phyloP scores from a whole-genome alignment of 176 grass and related monocot species.

The Cenchrus americanus region DNA sequence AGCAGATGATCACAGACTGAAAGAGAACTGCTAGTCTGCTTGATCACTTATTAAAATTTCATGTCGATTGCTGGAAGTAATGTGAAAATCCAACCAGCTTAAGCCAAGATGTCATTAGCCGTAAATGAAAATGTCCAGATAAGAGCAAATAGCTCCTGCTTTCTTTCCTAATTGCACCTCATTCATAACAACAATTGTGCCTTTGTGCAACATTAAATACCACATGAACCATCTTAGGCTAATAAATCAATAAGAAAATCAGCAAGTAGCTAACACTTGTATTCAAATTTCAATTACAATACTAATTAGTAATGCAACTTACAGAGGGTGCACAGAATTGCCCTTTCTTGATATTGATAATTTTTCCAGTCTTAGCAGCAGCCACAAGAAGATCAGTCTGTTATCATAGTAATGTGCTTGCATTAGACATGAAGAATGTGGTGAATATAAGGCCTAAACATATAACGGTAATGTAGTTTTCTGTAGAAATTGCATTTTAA shows the following conservation, averaged over 20 bases:
- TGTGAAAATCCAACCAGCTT: constrained; percentile 6
- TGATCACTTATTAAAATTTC: background rate
- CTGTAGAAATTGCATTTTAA: background rate
- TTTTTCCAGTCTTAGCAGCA: constrained; percentile 90
- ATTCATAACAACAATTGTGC: constrained; percentile 23
- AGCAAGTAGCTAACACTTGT: background rate
- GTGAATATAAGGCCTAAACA: constrained; percentile 23
- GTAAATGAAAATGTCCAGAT: background rate
- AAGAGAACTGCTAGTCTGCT: constrained; percentile 8
- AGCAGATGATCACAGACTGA: background rate
- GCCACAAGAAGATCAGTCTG: constrained; percentile 95
- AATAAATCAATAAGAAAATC: background rate
- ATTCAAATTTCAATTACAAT: constrained; percentile 31
- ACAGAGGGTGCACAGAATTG: constrained; percentile 97
- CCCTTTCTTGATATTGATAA: constrained; percentile 99
- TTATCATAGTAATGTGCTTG: constrained; percentile 34
- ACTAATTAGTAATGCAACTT: constrained; percentile 53
- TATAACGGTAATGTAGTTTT: background rate
- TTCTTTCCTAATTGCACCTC: background rate
- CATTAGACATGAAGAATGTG: constrained; percentile 27
- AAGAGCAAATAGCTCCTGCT: background rate
- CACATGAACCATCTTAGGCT: background rate
- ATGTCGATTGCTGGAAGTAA: background rate
- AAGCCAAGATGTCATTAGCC: background rate
- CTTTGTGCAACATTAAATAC: constrained; percentile 33